Percentiles rank a stretch among this genome's conserved stretches.
phyloP scores from a whole-genome alignment of 192 early-diverging fungal genomes.

The Entrophospora sp. region DNA sequence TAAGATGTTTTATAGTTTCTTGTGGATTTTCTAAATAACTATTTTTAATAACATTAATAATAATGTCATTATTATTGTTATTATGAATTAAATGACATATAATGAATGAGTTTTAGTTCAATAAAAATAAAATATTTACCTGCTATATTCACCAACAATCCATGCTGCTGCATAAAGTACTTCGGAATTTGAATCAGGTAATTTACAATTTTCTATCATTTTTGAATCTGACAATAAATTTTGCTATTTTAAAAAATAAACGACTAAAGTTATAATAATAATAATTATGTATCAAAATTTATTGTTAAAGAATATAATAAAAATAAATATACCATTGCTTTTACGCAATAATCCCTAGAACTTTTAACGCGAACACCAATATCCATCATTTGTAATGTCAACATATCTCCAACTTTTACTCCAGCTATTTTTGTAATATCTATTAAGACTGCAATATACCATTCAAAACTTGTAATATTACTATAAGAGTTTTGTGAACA shows the following conservation, averaged over 20 bases:
- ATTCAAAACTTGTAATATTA: constrained; percentile 86
- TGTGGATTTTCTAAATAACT: constrained; percentile 29
- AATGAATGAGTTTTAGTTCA: too few species aligned
- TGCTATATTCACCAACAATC: constrained; percentile 83
- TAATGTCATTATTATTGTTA: too few species aligned
- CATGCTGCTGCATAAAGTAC: constrained; percentile 85
- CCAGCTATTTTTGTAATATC: constrained; percentile 69
- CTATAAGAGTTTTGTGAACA: constrained; percentile 79
- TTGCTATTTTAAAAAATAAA: constrained; percentile 33
- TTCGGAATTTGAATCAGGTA: constrained; percentile 54
- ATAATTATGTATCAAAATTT: too few species aligned
- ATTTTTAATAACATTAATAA: too few species aligned
- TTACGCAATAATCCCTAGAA: constrained; percentile 66
- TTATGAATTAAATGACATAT: too few species aligned
- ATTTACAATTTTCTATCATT: constrained; percentile 49
- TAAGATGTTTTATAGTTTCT: constrained; percentile 32
- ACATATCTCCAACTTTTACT: constrained; percentile 61
- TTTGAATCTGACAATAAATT: constrained; percentile 57
- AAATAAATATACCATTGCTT: constrained; percentile 71
- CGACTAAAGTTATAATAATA: background rate
- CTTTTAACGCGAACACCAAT: constrained; percentile 82
- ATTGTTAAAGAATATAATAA: too few species aligned
- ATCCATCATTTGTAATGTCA: constrained; percentile 78
- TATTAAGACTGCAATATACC: constrained; percentile 81
- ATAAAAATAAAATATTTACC: too few species aligned